Percentiles rank a stretch among this genome's conserved stretches.
Conservation (phyloP, 2,329 filamentous ascomycete species). For the Monilinia aucupariae region DNA sequence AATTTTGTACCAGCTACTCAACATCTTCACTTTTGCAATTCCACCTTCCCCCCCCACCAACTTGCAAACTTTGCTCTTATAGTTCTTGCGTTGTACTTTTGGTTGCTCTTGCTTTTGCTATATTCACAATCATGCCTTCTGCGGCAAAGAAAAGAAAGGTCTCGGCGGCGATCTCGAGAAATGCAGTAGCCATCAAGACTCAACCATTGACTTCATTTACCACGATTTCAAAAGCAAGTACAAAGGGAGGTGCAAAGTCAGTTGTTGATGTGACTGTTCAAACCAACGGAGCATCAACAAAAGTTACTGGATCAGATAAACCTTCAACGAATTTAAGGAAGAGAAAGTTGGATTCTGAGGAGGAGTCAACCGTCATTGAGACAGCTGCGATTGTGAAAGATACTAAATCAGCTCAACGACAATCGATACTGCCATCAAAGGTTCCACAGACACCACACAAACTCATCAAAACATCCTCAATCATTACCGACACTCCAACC, state of each 20-base stretch:
- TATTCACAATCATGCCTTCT: constrained; percentile 31
- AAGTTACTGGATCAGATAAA: constrained; percentile 34
- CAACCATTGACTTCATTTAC: constrained; percentile 41
- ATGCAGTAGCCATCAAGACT: constrained; percentile 18
- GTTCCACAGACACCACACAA: constrained; percentile 30
- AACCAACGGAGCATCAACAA: constrained; percentile 34
- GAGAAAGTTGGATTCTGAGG: constrained; percentile 28
- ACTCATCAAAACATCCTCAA: constrained; percentile 18
- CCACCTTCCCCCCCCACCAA: background rate
- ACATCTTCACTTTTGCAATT: constrained; percentile 22
- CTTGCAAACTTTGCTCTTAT: background rate
- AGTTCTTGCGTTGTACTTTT: constrained; percentile 11
- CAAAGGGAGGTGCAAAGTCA: constrained; percentile 31
- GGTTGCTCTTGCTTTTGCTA: constrained; percentile 17
- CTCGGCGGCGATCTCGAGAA: constrained; percentile 20
- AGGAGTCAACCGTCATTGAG: constrained; percentile 21
- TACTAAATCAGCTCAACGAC: constrained; percentile 20
- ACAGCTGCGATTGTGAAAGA: constrained; percentile 16
- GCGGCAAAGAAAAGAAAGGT: constrained; percentile 33
- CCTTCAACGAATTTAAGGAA: constrained; percentile 34
- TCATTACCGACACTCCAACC: constrained; percentile 31
- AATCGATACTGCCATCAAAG: constrained; percentile 14
- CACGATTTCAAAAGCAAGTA: constrained; percentile 40
- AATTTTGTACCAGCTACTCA: constrained; percentile 13
- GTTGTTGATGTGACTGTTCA: constrained; percentile 34